A percentile compares a stretch with the other conserved stretches of the same genome.
Conservation (phyloP, 179 eudicot genomes). For the Beta macrorhiza region DNA sequence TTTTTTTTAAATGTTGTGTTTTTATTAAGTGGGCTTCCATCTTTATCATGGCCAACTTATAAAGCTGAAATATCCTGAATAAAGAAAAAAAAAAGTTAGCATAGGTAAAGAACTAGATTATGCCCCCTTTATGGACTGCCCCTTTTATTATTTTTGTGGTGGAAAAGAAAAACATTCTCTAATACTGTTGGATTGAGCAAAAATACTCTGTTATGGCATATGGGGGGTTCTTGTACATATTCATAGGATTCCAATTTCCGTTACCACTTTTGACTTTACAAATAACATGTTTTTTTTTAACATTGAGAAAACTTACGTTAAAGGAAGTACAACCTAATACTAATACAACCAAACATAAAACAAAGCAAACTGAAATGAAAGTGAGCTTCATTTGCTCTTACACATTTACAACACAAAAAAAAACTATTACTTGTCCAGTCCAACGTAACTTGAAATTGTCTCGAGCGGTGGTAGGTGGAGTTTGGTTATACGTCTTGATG, state of each 20-base stretch:
- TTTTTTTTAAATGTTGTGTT: constrained; percentile 35
- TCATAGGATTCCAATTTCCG: constrained; percentile 23
- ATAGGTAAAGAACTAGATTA: constrained; percentile 25
- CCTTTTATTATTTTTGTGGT: not conserved
- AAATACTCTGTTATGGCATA: not conserved
- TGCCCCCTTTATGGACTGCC: constrained; percentile 1
- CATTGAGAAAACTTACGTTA: not conserved
- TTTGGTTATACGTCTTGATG: too few relatives aligned
- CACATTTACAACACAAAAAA: too few relatives aligned
- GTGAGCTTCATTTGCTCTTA: too few relatives aligned
- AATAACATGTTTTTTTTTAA: not conserved
- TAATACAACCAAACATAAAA: too few relatives aligned
- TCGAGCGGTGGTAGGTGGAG: too few relatives aligned
- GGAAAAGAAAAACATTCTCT: not conserved
- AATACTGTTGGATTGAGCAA: not conserved
- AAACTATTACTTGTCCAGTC: too few relatives aligned
- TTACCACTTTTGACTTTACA: not conserved
- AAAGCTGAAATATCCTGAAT: constrained; percentile 22
- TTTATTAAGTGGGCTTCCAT: constrained; percentile 21
- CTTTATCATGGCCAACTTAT: constrained; percentile 26
- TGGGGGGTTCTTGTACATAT: not conserved
- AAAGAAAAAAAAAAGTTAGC: constrained; percentile 2
- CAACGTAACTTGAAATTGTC: too few relatives aligned
- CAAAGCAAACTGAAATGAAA: too few relatives aligned
- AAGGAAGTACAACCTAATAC: too few relatives aligned